These are phyloP conservation scores for Macrophomina tecta DNA, from an alignment of 2,329 filamentous ascomycete species.

Conservation along the genomic window DNA sequence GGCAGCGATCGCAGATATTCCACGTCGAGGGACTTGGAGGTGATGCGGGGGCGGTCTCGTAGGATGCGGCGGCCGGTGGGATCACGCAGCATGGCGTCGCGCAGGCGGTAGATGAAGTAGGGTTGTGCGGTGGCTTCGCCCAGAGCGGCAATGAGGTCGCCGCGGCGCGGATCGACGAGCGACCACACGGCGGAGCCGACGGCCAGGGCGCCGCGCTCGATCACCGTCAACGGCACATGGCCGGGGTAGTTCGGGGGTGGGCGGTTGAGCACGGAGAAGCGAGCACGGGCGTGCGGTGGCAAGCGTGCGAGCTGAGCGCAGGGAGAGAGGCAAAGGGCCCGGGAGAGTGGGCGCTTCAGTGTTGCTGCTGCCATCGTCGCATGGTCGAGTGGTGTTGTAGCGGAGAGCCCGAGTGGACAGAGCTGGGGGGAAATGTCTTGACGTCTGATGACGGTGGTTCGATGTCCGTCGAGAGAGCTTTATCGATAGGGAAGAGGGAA, in stretches of 20 bases:
- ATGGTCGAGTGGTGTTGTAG: conserved; percentile 3
- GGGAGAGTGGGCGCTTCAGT: conserved; percentile 16
- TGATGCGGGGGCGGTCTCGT: conserved; percentile 86
- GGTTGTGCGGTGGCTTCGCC: conserved; percentile 94
- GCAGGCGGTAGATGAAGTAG: conserved; percentile 92
- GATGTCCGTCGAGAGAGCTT: conserved; percentile 1
- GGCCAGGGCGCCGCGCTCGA: conserved; percentile 77
- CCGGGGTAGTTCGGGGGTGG: conserved; percentile 87
- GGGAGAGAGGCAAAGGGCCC: conserved; percentile 1
- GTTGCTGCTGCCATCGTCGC: conserved; percentile 24
- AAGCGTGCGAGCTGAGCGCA: conserved; percentile 13
- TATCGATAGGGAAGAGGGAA: conserved; percentile 17
- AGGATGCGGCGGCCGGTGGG: conserved; percentile 90
- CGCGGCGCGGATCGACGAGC: conserved; percentile 77
- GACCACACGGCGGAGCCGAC: conserved; percentile 66
- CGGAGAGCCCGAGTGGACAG: background rate
- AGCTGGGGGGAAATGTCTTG: background rate
- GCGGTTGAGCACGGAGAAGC: conserved; percentile 83
- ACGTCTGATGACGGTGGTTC: conserved; percentile 20
- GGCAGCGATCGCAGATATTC: conserved; percentile 74
- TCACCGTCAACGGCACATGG: conserved; percentile 82
- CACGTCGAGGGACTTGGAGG: conserved; percentile 72
- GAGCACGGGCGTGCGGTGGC: conserved; percentile 4
- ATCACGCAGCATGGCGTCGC: conserved; percentile 84
- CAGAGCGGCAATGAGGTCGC: conserved; percentile 91